phyloP scores from a whole-genome alignment of 768 basidiomycete genomes.

The Lactarius vividus region DNA sequence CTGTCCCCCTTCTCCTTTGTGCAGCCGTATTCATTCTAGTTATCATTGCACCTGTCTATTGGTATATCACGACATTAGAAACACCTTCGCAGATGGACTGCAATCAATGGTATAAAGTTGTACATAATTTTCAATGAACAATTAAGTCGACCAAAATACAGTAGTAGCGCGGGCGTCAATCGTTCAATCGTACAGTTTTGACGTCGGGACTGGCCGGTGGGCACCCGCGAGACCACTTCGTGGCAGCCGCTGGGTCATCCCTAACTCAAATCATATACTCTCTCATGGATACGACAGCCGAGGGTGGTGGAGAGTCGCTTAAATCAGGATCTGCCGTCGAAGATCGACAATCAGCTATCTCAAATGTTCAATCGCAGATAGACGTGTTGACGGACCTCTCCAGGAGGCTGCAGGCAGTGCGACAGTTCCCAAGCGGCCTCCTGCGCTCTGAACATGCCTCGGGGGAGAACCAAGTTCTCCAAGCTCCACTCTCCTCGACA shows the following conservation, averaged over 20 bases:
- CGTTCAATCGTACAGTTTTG: neutral
- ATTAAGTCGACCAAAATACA: neutral
- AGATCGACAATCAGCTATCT: slow-evolving; percentile 10
- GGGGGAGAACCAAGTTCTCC: slow-evolving; percentile 13
- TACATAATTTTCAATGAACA: neutral
- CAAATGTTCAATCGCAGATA: slow-evolving; percentile 26
- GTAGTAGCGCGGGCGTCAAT: neutral
- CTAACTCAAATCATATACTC: neutral
- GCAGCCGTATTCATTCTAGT: slow-evolving; percentile 18
- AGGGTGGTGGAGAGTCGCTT: neutral
- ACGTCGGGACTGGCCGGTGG: neutral
- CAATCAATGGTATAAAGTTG: neutral
- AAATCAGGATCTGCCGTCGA: slow-evolving; percentile 7
- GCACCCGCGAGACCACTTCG: neutral
- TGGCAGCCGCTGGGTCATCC: neutral
- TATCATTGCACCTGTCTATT: slow-evolving; percentile 22
- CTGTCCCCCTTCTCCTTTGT: slow-evolving; percentile 7
- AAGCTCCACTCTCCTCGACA: neutral
- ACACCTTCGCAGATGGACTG: slow-evolving; percentile 3
- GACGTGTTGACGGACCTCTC: slow-evolving; percentile 24
- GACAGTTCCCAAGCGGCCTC: slow-evolving; percentile 20
- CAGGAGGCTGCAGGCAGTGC: slow-evolving; percentile 25
- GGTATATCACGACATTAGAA: slow-evolving; percentile 27
- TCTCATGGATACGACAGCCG: slow-evolving; percentile 13
- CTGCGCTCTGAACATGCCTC: slow-evolving; percentile 19